phyloP scores from a whole-genome alignment of 108 stramenopile genomes.

The Nitzschia palea region DNA sequence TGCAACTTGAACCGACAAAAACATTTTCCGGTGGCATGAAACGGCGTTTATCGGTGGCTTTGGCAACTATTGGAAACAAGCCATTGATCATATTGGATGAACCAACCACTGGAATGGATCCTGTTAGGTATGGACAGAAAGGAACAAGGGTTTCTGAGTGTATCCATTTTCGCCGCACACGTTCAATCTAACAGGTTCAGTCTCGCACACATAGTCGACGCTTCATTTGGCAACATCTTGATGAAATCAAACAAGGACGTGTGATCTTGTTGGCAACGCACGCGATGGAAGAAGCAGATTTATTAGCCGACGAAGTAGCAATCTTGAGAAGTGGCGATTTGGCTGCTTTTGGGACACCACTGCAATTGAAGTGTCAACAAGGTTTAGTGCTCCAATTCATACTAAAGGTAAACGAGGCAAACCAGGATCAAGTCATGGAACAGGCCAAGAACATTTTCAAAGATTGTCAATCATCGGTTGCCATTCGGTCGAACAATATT shows the following conservation, averaged over 20 bases:
- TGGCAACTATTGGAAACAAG: constrained; percentile 81
- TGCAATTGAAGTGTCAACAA: constrained; percentile 45
- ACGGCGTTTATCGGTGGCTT: constrained; percentile 77
- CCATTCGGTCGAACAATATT: constrained; percentile 16
- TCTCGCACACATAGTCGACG: constrained; percentile 32
- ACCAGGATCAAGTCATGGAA: too few species aligned
- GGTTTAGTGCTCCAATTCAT: constrained; percentile 16
- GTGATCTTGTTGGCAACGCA: constrained; percentile 91
- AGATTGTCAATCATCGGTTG: constrained; percentile 36
- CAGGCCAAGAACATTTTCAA: too few species aligned
- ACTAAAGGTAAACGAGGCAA: too few species aligned
- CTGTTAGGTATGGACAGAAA: not conserved
- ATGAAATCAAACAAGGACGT: constrained; percentile 44
- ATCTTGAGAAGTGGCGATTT: constrained; percentile 72
- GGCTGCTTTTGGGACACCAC: constrained; percentile 45
- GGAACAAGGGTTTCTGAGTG: not conserved
- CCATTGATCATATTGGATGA: constrained; percentile 78
- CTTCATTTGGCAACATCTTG: constrained; percentile 63
- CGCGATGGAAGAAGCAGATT: constrained; percentile 94
- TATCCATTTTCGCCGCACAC: not conserved
- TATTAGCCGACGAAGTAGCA: constrained; percentile 85
- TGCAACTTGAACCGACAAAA: constrained; percentile 27
- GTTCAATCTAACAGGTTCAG: not conserved
- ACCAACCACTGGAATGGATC: constrained; percentile 84
- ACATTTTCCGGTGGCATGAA: constrained; percentile 86